Base-by-base conservation (phyloP, 2,329 filamentous ascomycete species). In the Aureobasidium sp. region DNA sequence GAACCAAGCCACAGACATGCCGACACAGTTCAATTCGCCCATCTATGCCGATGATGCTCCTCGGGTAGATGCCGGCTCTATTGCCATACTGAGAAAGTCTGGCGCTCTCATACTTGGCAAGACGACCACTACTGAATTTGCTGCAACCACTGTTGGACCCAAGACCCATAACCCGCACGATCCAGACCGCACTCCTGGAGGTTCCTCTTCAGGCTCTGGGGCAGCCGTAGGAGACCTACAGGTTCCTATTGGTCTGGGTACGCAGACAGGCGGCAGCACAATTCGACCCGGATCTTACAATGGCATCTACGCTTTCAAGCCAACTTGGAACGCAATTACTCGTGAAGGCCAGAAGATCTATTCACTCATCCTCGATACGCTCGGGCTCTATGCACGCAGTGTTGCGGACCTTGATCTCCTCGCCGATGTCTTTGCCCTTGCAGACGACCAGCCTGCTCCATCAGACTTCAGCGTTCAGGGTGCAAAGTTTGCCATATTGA, bases 171-270 rank as follows among this genome's bases (percentile, higher is more conserved):
- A 89, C 68, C 84, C 86, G 0, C 81, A 83, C 63, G 13, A 30
- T 34, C 63, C 73, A 0, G 63, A 62, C 0, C 76, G 79, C 5
- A 88, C 86, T 0, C 86, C 86, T 0, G 86, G 86, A 0, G 86
- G 86, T 49, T 88, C 86, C 0, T 88, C 85, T 0, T 84, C 85
- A 0, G 86, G 87, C 0, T 88, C 86, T 0, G 86, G 78, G 0
- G 85, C 86, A 0, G 85, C 84, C 0, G 85, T 89, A 0, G 86
- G 76, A 7, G 86, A 89, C 65, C 81, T 81, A 58, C 86, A 89
- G 64, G 80, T 79, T 0, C 83, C 85, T 0, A 67, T 89, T 11
- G 79, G 75, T 0, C 73, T 89, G 0, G 86, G 85, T 0, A 87
- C 86, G 0, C 86, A 89, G 67, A 90, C 86, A 0, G 83, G 81